phyloP scores from a whole-genome alignment of 1,284 basidiomycete genomes.

The Pseudozyma sp. region DNA sequence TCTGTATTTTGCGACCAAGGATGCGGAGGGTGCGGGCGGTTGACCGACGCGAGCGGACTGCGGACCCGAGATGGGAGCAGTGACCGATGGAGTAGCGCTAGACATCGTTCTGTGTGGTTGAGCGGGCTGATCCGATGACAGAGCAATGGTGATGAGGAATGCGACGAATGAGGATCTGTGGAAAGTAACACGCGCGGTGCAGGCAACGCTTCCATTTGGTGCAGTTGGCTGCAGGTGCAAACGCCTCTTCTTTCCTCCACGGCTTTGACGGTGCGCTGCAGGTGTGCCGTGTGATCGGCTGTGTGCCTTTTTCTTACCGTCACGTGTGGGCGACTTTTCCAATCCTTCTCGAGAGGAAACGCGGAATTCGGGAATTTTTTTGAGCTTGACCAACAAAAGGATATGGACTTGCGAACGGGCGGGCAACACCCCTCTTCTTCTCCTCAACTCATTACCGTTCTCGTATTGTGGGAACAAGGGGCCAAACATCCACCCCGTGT shows the following conservation, averaged over 20 bases:
- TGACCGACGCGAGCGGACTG: constrained; percentile 47
- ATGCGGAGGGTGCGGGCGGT: constrained; percentile 47
- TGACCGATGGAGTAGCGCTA: constrained; percentile 33
- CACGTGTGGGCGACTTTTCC: constrained; percentile 4
- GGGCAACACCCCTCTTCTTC: constrained; percentile 19
- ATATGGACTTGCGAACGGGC: not conserved
- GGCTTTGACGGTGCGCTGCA: constrained; percentile 19
- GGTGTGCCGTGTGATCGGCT: constrained; percentile 13
- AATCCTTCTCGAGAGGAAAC: not conserved
- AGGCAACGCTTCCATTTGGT: not conserved
- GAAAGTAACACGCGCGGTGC: constrained; percentile 23
- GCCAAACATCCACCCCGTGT: constrained; percentile 31
- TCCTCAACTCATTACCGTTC: constrained; percentile 58
- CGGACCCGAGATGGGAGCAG: constrained; percentile 58
- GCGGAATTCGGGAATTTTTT: constrained; percentile 3
- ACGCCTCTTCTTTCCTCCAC: not conserved
- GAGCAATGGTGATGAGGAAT: not conserved
- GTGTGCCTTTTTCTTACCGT: not conserved
- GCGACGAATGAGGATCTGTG: not conserved
- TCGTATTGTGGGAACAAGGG: constrained; percentile 59
- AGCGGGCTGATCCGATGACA: not conserved
- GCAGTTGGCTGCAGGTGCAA: not conserved
- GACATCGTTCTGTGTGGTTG: constrained; percentile 17
- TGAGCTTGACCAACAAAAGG: not conserved
- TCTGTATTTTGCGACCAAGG: constrained; percentile 54